Evolutionary conservation across 169 alveolate species (phyloP), one percentile per base, ranked within the genome.

Genomic region (Amoebophrya sp.): DNA sequence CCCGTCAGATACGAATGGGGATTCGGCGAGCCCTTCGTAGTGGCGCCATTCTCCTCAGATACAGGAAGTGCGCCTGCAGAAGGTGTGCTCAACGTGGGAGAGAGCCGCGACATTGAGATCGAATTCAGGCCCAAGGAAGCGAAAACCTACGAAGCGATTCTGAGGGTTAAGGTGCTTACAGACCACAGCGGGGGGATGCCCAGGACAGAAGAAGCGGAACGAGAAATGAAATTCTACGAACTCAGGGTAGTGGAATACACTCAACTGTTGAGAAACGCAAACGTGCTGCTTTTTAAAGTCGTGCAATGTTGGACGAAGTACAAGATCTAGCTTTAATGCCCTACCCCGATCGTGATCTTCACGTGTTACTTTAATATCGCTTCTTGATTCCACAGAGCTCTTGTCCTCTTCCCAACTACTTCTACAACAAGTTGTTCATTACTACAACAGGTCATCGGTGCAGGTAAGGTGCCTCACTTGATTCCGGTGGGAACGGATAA

Each of bases 1-100:
- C 83, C 83, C 33, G 39, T 65, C 83, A 1, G 83, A 6, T 65
- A 65, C 83, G 83, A 65, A 36, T 65, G 83, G 83, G 83, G 83
- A 29, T 65, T 1, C 33, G 83, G 36, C 33, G 12, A 29, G 36
- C 83, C 83, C 38, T 65, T 65, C 26, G 10, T 65, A 36, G n/a
- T 65, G 36, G 39, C 83, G 33, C 83, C 38, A 10, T 26, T 1
- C 33, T 36, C n/a, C 36, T 1, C 38, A 1, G 76, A 53, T n/a
- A n/a, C n/a, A 23, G 83, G 83, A 1, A 26, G 10, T 10, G n/a
- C n/a, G 1, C 83, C 83, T 6, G 83, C n/a, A 26, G n/a, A 65
- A 29, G 36, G 33, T 6, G n/a, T 65, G 83, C 3, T 65, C 33
- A 36, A 65, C 38, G 36, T 65, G 83, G n/a, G n/a, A n/a, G n/a